Conservation (phyloP, 129 eudicot species). For the Silybum marianum region DNA sequence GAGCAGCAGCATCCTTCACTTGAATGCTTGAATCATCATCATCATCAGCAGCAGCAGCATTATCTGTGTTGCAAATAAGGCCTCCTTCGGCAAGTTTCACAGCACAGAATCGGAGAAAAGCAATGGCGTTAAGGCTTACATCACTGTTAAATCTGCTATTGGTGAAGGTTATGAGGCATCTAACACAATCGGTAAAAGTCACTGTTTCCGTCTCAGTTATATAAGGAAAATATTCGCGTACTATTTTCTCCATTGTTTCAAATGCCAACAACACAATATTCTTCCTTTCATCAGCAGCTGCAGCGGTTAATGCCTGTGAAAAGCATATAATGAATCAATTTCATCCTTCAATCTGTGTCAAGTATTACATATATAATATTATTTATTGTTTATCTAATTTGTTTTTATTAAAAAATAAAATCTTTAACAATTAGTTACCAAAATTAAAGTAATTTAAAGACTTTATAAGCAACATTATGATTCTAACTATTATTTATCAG, state of each 20-base stretch:
- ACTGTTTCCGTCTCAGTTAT: slow-evolving; percentile 91
- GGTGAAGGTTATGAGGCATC: slow-evolving; percentile 96
- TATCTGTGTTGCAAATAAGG: slow-evolving; percentile 62
- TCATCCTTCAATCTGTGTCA: too few relatives aligned
- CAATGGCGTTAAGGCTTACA: slow-evolving; percentile 97
- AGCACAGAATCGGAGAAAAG: slow-evolving; percentile 98
- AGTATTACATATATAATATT: too few relatives aligned
- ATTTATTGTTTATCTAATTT: too few relatives aligned
- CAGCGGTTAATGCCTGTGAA: slow-evolving; percentile 85
- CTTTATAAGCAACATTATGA: too few relatives aligned
- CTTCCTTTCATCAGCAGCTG: slow-evolving; percentile 99
- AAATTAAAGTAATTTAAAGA: too few relatives aligned
- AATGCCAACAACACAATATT: slow-evolving; percentile 93
- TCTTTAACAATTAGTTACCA: too few relatives aligned
- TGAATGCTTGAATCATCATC: slow-evolving; percentile 46
- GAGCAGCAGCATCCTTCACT: slow-evolving; percentile 33
- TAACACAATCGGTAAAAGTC: slow-evolving; percentile 90
- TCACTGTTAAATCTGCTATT: slow-evolving; percentile 88
- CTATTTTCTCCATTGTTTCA: slow-evolving; percentile 96
- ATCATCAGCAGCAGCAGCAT: not conserved
- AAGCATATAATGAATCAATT: not conserved
- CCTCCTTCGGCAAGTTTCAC: slow-evolving; percentile 98
- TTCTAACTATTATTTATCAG: too few relatives aligned
- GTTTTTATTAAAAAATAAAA: too few relatives aligned
- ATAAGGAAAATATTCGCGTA: slow-evolving; percentile 92